Evolutionary conservation across 208 protist genomes (phyloP), one percentile per base, ranked within the genome.

Genomic region (Strigomonas culicis): DNA sequence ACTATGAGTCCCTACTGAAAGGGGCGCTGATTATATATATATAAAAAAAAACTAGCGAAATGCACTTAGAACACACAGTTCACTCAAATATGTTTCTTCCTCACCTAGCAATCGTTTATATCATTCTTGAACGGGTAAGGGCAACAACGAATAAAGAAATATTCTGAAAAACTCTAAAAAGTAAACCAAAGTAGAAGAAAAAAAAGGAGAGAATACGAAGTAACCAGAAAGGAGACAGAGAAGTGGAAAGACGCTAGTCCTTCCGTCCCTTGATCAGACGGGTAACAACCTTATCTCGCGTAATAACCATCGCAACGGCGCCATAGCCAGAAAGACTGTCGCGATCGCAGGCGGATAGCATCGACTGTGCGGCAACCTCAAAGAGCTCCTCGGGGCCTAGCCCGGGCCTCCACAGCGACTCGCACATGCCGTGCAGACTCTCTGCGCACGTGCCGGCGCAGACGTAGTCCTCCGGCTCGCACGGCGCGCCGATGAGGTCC

Each of bases 281-380:
- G 2, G 86, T 95, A 2, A 76, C 75, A 43, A 93, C 75, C 46
- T 93, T 90, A 15, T 92, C 86, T 28, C 78, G 70, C 1, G 92
- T 97, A 11, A 97, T 85, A 50, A 97, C 82, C 61, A 90, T 82
- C 4, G 98, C 98, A 10, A 98, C 83, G 13, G 83, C 95, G 66
- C 98, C 98, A 88, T 98, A 99, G 58, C 98, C 98, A 49, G 93
- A 97, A 43, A 98, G 79, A 56, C 94, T 98, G 74, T 99, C 98
- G 62, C 98, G 91, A 72, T 99, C 98, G 50, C 98, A 86, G 24
- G 96, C 91, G 13, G 96, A 92, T 2, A 99, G 77, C 79, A 99
- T 91, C 39, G 95, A 90, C 86, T 97, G 94, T 7, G 91, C 86
- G 15, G 93, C 88, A 24, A 97, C 77, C 77, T 99, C 97, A 72